Conservation (phyloP, 345 rosid genomes). For the Corchorus olitorius region DNA sequence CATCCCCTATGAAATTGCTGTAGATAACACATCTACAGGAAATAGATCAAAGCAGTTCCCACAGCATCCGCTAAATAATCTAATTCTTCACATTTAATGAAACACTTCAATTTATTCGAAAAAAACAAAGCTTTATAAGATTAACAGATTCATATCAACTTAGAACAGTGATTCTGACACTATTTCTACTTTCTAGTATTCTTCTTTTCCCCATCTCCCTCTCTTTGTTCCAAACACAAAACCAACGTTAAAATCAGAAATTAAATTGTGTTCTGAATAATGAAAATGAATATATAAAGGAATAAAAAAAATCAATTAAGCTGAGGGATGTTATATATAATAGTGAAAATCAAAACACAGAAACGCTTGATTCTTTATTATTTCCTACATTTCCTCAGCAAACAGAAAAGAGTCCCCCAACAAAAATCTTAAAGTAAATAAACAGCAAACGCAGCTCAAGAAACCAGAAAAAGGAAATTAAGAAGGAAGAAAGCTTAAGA, state of each 20-base stretch:
- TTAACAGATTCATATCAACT: slow-evolving; percentile 2
- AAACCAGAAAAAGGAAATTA: not conserved
- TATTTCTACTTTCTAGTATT: not conserved
- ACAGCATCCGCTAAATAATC: not conserved
- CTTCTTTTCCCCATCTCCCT: not conserved
- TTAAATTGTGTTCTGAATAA: not conserved
- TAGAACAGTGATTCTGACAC: slow-evolving; percentile 6
- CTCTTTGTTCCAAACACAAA: not conserved
- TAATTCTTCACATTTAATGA: not conserved
- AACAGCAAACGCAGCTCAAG: not conserved
- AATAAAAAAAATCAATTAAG: not conserved
- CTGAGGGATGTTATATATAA: not conserved
- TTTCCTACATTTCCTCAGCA: slow-evolving; percentile 34
- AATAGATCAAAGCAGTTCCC: not conserved
- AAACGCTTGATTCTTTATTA: not conserved
- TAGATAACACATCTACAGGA: not conserved
- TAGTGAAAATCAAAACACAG: slow-evolving; percentile 9
- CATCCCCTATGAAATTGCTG: not conserved
- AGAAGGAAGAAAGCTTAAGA: not conserved
- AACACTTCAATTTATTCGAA: not conserved
- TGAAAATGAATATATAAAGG: not conserved
- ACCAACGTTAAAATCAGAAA: not conserved
- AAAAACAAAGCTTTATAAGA: slow-evolving; percentile 3
- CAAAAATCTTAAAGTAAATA: slow-evolving; percentile 11
- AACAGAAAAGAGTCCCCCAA: slow-evolving; percentile 26